Conservation (phyloP, 495 filamentous ascomycete species). For the Penicillium atrosanguineum region DNA sequence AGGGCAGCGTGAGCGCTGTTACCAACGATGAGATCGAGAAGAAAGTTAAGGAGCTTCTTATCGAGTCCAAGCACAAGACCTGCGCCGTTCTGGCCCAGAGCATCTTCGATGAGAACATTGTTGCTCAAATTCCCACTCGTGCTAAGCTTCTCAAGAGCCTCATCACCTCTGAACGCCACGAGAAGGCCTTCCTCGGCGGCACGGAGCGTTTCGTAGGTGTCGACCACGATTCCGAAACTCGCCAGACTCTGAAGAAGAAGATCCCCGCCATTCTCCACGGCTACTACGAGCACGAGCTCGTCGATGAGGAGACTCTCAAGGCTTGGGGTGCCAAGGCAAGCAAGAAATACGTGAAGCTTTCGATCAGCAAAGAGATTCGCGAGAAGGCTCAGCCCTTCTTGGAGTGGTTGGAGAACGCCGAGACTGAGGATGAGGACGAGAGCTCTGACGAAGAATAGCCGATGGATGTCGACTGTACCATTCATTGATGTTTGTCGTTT, state of each 20-base stretch:
- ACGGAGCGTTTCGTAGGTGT: constrained; percentile 89
- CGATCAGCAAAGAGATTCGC: constrained; percentile 91
- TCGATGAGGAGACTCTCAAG: constrained; percentile 82
- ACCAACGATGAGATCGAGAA: constrained; percentile 87
- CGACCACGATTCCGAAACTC: constrained; percentile 45
- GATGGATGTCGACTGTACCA: not conserved
- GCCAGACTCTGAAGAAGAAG: constrained; percentile 69
- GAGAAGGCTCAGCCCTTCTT: constrained; percentile 93
- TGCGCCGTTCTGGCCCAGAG: constrained; percentile 88
- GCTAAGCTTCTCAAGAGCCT: constrained; percentile 87
- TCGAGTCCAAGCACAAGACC: constrained; percentile 93
- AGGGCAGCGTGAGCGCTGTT: constrained; percentile 69
- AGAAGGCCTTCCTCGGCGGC: constrained; percentile 97
- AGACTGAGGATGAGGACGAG: constrained; percentile 77
- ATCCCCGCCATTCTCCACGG: constrained; percentile 81
- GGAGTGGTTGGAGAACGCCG: constrained; percentile 87
- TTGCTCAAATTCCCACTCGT: constrained; percentile 79
- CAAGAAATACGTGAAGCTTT: constrained; percentile 93
- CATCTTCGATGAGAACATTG: constrained; percentile 87
- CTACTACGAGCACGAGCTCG: constrained; percentile 84
- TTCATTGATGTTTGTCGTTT: not conserved
- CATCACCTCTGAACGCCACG: constrained; percentile 83
- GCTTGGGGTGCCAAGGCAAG: constrained; percentile 91
- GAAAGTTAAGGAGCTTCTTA: constrained; percentile 92
- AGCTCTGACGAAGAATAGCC: constrained; percentile 44